Evolutionary conservation across 768 basidiomycete genomes (phyloP), one percentile per base, ranked within the genome.

Genomic region (Antrodiella citrinella): DNA sequence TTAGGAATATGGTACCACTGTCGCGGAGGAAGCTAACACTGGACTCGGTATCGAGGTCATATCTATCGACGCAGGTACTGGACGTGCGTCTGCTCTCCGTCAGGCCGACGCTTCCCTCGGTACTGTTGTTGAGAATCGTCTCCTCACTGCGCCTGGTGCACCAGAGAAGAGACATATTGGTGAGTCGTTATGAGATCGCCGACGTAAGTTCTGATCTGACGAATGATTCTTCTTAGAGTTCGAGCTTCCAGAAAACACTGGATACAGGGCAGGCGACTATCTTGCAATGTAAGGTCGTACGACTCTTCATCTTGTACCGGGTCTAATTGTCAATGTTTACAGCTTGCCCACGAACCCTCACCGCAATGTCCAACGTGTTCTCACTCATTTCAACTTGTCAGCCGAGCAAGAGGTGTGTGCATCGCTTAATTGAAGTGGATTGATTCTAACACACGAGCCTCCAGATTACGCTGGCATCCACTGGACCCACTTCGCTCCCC

Each of bases 191-290:
- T 43, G 15, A 9, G 15, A 5, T 22, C 15, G 19, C 41, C 15
- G 18, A 19, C 5, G 41, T 5, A 43, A 18, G 41, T 18, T n/a
- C 41, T 35, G 30, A 18, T 15, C 4, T 11, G 25, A 21, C 49
- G 18, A 50, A 21, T 43, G 15, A 45, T 10, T 3, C 40, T 13
- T 21, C 26, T 11, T 44, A 72, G 72, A 71, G 43, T 67, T 76
- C 43, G 62, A 66, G 47, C 62, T 76, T 5, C 73, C 73, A 0
- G 65, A 66, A 24, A 65, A 64, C 2, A 59, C 62, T 47, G 66
- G 65, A 0, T 73, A 70, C 38, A 64, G 66, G 20, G 65, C 72
- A 9, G 76, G 76, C 9, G 76, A 77, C 54, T 77, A 77, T 58
- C 61, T 77, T 7, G 67, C 71, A 2, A 67, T 77, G 67, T 70